Base-by-base conservation (phyloP, 1,284 basidiomycete genomes). In the Agaricales sp. region DNA sequence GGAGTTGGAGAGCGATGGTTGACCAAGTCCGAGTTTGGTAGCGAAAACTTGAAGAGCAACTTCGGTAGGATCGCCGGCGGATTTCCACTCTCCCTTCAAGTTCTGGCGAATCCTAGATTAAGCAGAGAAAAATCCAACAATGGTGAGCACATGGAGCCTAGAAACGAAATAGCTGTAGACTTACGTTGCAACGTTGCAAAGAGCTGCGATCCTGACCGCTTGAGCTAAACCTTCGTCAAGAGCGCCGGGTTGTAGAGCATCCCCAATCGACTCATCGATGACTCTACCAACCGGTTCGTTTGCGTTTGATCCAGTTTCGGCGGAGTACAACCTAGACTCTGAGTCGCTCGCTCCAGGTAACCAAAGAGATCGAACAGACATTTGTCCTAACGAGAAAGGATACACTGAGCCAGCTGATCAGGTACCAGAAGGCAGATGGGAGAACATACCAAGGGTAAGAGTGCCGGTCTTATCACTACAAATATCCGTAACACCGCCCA, bases 381-480 rank as follows among this genome's bases (percentile, higher is more conserved):
- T 72, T 54, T 69, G 67, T 3, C 77, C 76, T 61, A 62, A 25
- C 2, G 24, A 21, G 20, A 20, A 24, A 48, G 48, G 1, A 46
- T 47, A 38, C 18, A 18, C 18, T 30, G 3, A 1, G 19, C 20
- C 16, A 2, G n/a, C 2, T 20, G 13, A 26, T 12, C 3, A 2
- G 4, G 30, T n/a, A n/a, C n/a, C n/a, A n/a, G n/a, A n/a, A n/a
- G n/a, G 30, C n/a, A 35, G n/a, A 35, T 20, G 44, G 43, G 13
- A 43, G 19, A 25, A 53, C 54, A 30, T 39, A 65, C 65, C 65
- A 12, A 66, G 66, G 0, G 80, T 82, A n/a, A 82, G 63, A 0
- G 80, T 82, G 21, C 80, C 80, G 1, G 79, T 81, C 64, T 80
- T 81, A 62, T 81, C 78, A 16, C 73, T 77, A 59, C 78, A 82